Evolutionary conservation across 768 basidiomycete species (phyloP).

Genomic region (Sutorius australiensis): DNA sequence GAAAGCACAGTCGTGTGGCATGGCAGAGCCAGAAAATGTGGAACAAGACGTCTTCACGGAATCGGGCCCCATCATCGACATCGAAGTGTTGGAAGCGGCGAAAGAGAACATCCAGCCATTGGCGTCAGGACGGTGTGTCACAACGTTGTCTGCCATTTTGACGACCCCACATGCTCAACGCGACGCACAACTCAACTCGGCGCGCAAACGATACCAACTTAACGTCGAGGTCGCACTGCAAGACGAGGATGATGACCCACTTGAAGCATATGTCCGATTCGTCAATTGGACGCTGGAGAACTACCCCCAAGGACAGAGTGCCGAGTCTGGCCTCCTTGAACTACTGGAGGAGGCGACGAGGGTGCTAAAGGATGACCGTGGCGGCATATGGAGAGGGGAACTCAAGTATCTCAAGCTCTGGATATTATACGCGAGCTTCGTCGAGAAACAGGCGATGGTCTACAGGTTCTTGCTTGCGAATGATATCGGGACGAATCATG

Average conservation of each 20-base stretch:
- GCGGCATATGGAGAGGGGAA: constrained; percentile 72
- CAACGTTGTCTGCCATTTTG: constrained; percentile 69
- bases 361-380: constrained; percentile 72
- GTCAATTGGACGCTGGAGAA: constrained; percentile 93
- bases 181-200: constrained; percentile 62
- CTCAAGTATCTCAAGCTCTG: constrained; percentile 89
- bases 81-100: constrained; percentile 74
- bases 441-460: constrained; percentile 85
- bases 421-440: constrained; percentile 89
- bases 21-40: constrained; percentile 17
- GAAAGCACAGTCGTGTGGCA: constrained; percentile 5
- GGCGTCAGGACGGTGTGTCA: constrained; percentile 73
- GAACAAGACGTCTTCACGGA: constrained; percentile 45
- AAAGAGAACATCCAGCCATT: constrained; percentile 88
- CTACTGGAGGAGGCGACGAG: constrained; percentile 90
- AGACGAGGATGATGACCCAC: constrained; percentile 74
- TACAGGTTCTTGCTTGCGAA: constrained; percentile 88
- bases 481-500: constrained; percentile 81
- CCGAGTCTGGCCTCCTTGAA: constrained; percentile 87
- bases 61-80: constrained; percentile 60
- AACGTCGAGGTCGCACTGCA: constrained; percentile 69
- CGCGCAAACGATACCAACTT: constrained; percentile 62
- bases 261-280: constrained; percentile 83
- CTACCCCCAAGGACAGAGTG: constrained; percentile 89
- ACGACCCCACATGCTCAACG: constrained; percentile 75